Evolutionary conservation across 495 filamentous ascomycete species (phyloP).

Genomic region (Neurospora pannonica): DNA sequence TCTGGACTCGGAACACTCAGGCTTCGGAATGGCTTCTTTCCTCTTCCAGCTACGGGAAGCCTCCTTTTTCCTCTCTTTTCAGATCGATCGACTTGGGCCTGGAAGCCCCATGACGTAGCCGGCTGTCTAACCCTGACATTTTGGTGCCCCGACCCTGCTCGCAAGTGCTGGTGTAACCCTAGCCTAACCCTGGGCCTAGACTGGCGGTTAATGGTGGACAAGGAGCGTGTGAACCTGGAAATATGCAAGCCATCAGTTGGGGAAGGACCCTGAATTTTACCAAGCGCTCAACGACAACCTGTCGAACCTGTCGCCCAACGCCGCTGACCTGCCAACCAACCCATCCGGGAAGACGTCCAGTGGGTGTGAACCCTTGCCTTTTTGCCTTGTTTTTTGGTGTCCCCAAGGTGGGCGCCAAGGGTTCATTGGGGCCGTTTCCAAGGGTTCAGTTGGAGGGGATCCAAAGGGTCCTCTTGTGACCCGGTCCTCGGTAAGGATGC

Average conservation of each 20-base stretch:
- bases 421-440: neutral
- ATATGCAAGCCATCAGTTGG: conserved; percentile 23
- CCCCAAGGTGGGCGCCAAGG: neutral
- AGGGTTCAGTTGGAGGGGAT: neutral
- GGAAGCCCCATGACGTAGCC: neutral
- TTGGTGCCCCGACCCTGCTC: neutral
- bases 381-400: neutral
- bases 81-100: neutral
- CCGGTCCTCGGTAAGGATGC: neutral
- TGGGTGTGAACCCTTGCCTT: neutral
- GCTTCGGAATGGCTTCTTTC: neutral
- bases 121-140: neutral
- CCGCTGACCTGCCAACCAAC: neutral
- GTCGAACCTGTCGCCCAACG: neutral
- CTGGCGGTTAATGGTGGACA: conserved; percentile 6
- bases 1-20: neutral
- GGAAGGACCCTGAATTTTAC: conserved; percentile 24
- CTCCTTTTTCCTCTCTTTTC: neutral
- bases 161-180: neutral
- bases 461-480: neutral
- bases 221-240: conserved; percentile 4
- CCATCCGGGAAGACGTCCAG: neutral
- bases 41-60: neutral
- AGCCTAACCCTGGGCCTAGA: neutral
- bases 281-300: neutral